Evolutionary conservation across 805 yeast species (phyloP).

Genomic region (Wickerhamiella sorbophila): DNA sequence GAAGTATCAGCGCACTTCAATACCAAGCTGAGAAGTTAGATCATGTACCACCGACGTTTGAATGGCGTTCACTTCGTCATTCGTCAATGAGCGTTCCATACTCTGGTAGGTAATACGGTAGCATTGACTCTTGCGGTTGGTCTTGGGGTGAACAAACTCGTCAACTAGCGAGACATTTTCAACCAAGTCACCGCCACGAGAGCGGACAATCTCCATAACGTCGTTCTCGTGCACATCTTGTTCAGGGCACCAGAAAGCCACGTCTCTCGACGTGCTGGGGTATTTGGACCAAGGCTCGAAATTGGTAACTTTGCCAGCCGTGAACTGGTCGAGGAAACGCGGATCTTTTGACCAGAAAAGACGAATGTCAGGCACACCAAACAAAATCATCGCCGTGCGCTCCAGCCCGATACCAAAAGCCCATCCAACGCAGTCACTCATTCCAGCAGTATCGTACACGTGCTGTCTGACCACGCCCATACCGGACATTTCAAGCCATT

Average conservation of each 20-base stretch:
- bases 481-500: conserved; percentile 95
- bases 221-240: conserved; percentile 66
- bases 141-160: conserved; percentile 74
- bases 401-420: conserved; percentile 96
- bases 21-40: conserved; percentile 22
- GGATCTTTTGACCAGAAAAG: conserved; percentile 80
- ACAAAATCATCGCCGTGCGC: conserved; percentile 86
- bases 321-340: conserved; percentile 62
- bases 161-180: conserved; percentile 74
- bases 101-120: conserved; percentile 87
- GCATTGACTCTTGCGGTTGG: conserved; percentile 63
- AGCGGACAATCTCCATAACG: conserved; percentile 81
- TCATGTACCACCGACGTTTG: conserved; percentile 51
- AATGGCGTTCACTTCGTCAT: conserved; percentile 63
- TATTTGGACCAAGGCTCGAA: conserved; percentile 84
- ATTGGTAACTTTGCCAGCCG: conserved; percentile 44
- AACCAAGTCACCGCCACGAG: conserved; percentile 69
- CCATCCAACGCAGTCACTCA: conserved; percentile 64
- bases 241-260: conserved; percentile 76
- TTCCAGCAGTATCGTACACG: conserved; percentile 61
- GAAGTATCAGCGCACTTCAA: neutral
- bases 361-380: conserved; percentile 91
- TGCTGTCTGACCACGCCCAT: conserved; percentile 79
- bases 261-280: conserved; percentile 76
- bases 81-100: conserved; percentile 85